Evolutionary conservation across 768 basidiomycete species (phyloP).

Genomic region (Leccinum subgranulosum): DNA sequence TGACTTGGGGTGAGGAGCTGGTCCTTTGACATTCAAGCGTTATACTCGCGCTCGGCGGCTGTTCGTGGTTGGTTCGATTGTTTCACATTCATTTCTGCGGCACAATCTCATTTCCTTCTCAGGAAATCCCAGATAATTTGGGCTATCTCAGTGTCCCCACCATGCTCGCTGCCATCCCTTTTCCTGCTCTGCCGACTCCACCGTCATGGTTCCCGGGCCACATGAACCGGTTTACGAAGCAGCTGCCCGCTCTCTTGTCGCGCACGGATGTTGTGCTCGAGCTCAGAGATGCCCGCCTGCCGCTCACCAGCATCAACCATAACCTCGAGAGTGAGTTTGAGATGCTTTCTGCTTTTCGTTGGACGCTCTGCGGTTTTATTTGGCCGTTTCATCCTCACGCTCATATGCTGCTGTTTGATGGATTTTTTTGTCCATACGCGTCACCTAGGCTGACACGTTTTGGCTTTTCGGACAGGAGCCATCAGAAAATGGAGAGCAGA

Average conservation of each 20-base stretch:
- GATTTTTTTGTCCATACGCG: constrained; percentile 10
- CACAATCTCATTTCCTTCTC: constrained; percentile 11
- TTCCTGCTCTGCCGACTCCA: constrained; percentile 58
- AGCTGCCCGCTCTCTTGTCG: constrained; percentile 71
- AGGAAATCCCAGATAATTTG: constrained; percentile 5
- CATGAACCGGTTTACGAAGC: constrained; percentile 84
- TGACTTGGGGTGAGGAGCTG: not conserved
- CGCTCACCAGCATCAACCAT: constrained; percentile 90
- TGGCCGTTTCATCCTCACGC: constrained; percentile 24
- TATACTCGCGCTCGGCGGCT: constrained; percentile 2
- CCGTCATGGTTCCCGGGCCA: constrained; percentile 97
- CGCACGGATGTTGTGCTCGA: constrained; percentile 92
- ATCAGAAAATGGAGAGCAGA: constrained; percentile 67
- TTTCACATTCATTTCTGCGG: constrained; percentile 6
- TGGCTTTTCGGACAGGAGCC: constrained; percentile 42
- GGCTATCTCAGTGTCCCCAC: constrained; percentile 10
- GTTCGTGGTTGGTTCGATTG: not conserved
- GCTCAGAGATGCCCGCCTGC: constrained; percentile 88
- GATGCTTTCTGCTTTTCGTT: not conserved
- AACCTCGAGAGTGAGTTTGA: constrained; percentile 70
- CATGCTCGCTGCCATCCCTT: constrained; percentile 36
- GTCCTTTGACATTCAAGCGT: constrained; percentile 1
- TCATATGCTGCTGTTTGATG: not conserved
- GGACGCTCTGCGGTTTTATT: not conserved
- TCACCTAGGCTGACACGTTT: constrained; percentile 8